Base-by-base conservation (phyloP, 768 basidiomycete species). In the Crepidotus variabilis region DNA sequence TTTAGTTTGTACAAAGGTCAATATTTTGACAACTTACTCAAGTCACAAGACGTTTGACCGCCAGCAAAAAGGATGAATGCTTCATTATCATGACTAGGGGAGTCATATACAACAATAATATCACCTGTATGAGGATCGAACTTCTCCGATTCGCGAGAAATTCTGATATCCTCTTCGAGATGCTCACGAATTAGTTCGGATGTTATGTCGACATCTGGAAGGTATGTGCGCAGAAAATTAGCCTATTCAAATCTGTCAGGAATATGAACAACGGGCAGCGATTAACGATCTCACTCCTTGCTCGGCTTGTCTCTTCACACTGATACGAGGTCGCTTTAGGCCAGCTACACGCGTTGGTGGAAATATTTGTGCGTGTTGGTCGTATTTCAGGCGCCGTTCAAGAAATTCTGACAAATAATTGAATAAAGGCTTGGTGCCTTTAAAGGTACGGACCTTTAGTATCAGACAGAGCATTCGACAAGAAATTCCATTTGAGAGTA, bases 151-250 rank as follows among this genome's bases (percentile, higher is more conserved):
- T 69, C 61, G 21, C 64, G 68, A 35, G 62, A 55, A 50, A 71
- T 59, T 43, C 64, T 69, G 11, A 75, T 70, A 47, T 86, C 83
- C 51, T 73, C 71, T 11, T 73, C 68, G 18, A 90, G 69, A 55
- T 85, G 76, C 23, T 81, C 78, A 51, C 80, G 69, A 47, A 92
- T 75, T 21, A 92, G 70, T 39, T 89, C 84, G n/a, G 80, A 71
- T 6, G 87, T 73, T n/a, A 93, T 74, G 57, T 91, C 88, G 14
- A 87, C 75, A 57, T 92, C 89, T 1, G 90, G 88, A 53, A 87
- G 78, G 67, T 80, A 78, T 3, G 82, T 85, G 47, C 87, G 82
- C 48, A 92, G 74, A 62, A 89, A 90, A 54, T 85, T 83, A 13
- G 87, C 80, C 90, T 93, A 57, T 33, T 21, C 56, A 48, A 43